phyloP scores from a whole-genome alignment of 1,139 yeast genomes.

The Lodderomyces beijingensis region DNA sequence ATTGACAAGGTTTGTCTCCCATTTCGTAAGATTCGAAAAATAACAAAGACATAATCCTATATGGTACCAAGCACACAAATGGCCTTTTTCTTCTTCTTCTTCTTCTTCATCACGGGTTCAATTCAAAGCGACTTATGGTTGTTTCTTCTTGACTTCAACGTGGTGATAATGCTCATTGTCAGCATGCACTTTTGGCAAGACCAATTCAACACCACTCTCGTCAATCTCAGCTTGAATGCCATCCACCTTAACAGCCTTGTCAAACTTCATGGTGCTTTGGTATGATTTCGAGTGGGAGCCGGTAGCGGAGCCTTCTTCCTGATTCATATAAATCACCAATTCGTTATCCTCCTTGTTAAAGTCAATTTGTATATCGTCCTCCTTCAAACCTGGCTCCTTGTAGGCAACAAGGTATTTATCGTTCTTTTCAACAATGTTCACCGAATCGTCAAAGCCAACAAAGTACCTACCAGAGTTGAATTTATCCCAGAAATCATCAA shows the following conservation, averaged over 20 bases:
- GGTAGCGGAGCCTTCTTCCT: slow-evolving; percentile 17
- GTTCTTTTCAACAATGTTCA: slow-evolving; percentile 21
- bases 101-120: too few species aligned
- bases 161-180: slow-evolving; percentile 19
- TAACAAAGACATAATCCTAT: too few species aligned
- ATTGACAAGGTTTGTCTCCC: too few species aligned
- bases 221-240: slow-evolving; percentile 20
- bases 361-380: slow-evolving; percentile 23
- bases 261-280: slow-evolving; percentile 21
- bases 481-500: slow-evolving; percentile 13
- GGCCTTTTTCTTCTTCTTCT: too few species aligned
- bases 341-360: slow-evolving; percentile 22
- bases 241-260: slow-evolving; percentile 20
- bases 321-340: slow-evolving; percentile 17
- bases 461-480: slow-evolving; percentile 13
- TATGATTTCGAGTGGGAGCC: slow-evolving; percentile 15
- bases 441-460: slow-evolving; percentile 18
- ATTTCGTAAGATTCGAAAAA: too few species aligned
- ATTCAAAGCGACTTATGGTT: too few species aligned
- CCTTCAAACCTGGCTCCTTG: slow-evolving; percentile 18
- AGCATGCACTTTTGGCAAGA: slow-evolving; percentile 22
- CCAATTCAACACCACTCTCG: slow-evolving; percentile 18
- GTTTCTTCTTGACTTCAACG: slow-evolving; percentile 14
- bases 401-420: slow-evolving; percentile 21
- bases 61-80: too few species aligned